Percentiles rank a stretch among this genome's conserved stretches.
Conservation (phyloP, 768 basidiomycete species). For the Myochromella boudieri region DNA sequence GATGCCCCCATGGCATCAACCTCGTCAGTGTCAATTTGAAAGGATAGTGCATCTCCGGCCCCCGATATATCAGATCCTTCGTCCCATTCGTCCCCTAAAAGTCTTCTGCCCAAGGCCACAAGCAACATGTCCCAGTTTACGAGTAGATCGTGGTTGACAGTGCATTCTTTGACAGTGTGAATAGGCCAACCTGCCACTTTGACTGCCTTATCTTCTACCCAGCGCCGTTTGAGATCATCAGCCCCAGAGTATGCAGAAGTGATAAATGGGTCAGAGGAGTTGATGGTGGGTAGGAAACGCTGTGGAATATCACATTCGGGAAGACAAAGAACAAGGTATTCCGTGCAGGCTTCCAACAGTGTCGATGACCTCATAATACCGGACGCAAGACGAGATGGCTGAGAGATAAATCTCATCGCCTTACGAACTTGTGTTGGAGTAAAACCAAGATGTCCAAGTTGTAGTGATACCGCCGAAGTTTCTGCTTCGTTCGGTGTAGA, state of each 20-base stretch:
- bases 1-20: constrained; percentile 57
- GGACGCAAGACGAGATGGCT: constrained; percentile 56
- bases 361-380: constrained; percentile 59
- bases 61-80: constrained; percentile 9
- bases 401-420: constrained; percentile 55
- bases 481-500: constrained; percentile 43
- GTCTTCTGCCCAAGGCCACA: constrained; percentile 49
- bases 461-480: constrained; percentile 40
- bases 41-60: constrained; percentile 20
- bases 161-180: constrained; percentile 61
- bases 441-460: constrained; percentile 72
- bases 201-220: constrained; percentile 77
- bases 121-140: constrained; percentile 57
- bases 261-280: constrained; percentile 70
- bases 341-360: constrained; percentile 76
- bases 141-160: constrained; percentile 34
- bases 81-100: constrained; percentile 45
- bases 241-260: constrained; percentile 62
- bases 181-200: constrained; percentile 85
- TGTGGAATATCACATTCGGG: constrained; percentile 88
- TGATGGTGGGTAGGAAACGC: constrained; percentile 62
- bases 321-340: constrained; percentile 79
- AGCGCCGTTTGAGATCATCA: constrained; percentile 67
- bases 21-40: constrained; percentile 43
- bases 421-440: constrained; percentile 48